Percentiles rank a stretch among this genome's conserved stretches.
Conservation (phyloP, 2,329 filamentous ascomycete species). For the Penicillium sp. region DNA sequence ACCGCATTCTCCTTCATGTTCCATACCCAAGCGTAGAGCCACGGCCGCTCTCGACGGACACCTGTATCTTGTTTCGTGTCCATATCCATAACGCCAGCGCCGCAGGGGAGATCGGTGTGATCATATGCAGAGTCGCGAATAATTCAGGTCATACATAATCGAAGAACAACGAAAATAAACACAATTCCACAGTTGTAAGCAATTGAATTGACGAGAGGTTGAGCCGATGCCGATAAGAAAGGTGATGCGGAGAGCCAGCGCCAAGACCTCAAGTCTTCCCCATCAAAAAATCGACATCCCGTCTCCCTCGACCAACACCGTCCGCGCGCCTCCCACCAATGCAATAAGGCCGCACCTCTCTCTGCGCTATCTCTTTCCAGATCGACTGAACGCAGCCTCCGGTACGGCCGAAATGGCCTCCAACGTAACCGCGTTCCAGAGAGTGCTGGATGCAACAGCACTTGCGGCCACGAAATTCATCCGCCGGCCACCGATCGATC, state of each 20-base stretch:
- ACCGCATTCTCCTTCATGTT: not conserved
- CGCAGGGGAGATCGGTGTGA: not conserved
- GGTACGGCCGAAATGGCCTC: conserved; percentile 38
- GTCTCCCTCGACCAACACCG: conserved; percentile 18
- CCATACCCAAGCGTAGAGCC: conserved; percentile 51
- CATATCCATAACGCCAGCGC: conserved; percentile 12
- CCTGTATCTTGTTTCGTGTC: conserved; percentile 26
- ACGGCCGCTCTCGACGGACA: conserved; percentile 46
- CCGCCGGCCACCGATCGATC: conserved; percentile 36
- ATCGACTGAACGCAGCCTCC: conserved; percentile 16
- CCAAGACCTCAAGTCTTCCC: conserved; percentile 27
- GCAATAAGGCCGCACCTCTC: conserved; percentile 19
- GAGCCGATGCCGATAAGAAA: conserved; percentile 21
- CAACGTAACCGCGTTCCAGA: conserved; percentile 30
- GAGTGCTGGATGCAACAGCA: conserved; percentile 41
- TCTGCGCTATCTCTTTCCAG: not conserved
- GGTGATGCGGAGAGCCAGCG: conserved; percentile 28
- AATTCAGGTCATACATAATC: conserved; percentile 18
- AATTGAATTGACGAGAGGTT: conserved; percentile 13
- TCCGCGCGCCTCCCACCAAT: conserved; percentile 16
- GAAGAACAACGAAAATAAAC: not conserved
- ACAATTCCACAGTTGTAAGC: conserved; percentile 2
- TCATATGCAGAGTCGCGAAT: not conserved
- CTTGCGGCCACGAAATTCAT: conserved; percentile 37
- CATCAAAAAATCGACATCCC: conserved; percentile 37